Evolutionary conservation across 441 rosid genomes (phyloP).

Genomic region (Populus hybrid): DNA sequence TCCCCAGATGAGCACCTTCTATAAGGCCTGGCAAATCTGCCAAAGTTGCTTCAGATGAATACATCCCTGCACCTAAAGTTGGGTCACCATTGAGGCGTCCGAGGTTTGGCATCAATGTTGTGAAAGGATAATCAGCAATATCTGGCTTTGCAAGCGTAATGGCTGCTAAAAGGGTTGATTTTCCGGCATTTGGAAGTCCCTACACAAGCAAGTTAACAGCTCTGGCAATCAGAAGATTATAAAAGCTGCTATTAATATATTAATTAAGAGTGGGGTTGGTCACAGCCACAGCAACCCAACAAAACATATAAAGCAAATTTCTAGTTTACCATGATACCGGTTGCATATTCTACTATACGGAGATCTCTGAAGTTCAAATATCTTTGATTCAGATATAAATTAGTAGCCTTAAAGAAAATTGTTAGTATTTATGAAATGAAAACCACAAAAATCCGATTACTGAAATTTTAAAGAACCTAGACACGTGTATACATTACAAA

Average conservation of each 20-base stretch:
- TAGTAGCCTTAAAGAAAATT: neutral
- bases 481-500: neutral
- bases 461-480: neutral
- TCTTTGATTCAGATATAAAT: neutral
- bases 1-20: slow-evolving; percentile 84
- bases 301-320: neutral
- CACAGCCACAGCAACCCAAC: neutral
- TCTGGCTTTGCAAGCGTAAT: slow-evolving; percentile 72
- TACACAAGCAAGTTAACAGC: slow-evolving; percentile 22
- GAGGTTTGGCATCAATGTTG: slow-evolving; percentile 81
- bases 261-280: neutral
- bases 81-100: slow-evolving; percentile 81
- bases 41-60: slow-evolving; percentile 71
- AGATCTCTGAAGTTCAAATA: neutral
- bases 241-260: neutral
- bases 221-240: neutral
- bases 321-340: neutral
- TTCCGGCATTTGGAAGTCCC: slow-evolving; percentile 90
- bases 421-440: neutral
- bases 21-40: slow-evolving; percentile 88
- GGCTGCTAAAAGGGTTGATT: slow-evolving; percentile 71
- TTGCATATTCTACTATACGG: neutral
- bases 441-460: neutral
- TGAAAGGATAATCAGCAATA: slow-evolving; percentile 83
- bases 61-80: slow-evolving; percentile 52